Base-by-base conservation (phyloP, 2,329 filamentous ascomycete species). In the Claviceps digitariae region DNA sequence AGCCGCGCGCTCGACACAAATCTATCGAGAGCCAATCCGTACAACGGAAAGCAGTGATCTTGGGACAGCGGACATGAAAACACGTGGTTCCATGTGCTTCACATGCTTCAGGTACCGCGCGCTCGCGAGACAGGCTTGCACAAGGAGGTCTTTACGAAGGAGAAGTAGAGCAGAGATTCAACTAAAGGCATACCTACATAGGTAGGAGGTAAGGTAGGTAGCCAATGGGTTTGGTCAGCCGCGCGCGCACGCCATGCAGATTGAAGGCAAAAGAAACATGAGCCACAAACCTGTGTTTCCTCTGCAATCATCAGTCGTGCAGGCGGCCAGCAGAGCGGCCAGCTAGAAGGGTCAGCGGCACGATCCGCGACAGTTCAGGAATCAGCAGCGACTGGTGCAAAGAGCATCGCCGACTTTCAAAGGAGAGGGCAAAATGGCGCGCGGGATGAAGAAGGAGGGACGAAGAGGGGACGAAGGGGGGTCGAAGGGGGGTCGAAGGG, bases 41-140 rank as follows among this genome's bases (percentile, higher is more conserved):
- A 38, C 6, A 15, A 4, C 13, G 34, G 13, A 15, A 3, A 17
- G 34, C 13, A 17, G 34, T 17, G 15, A 38, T 3, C 34, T 17
- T 38, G 34, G 34, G 13, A 38, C 34, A 4, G 15, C 31, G 34
- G 34, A 38, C 34, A 34, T 12, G 20, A 51, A 36, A 12, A 15
- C 23, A 38, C 23, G 34, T 56, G 56, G 6, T 34, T 34, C 27
- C 31, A 29, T 12, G 9, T 34, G 31, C 27, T 29, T 29, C 27
- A 29, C 27, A 9, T 29, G 27, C 58, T 59, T 55, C 54, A 56
- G 55, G 55, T 58, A 55, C 57, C 58, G 57, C 58, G 57, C 58
- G 57, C 51, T 55, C 52, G 44, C 43, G 21, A 34, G 12, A 12
- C 31, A 12, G 31, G 6, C 9, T 34, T 2, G 6, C 31, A 34